Evolutionary conservation across 208 protist genomes (phyloP), one percentile per base, ranked within the genome.

Genomic region (Leishmania arabica): DNA sequence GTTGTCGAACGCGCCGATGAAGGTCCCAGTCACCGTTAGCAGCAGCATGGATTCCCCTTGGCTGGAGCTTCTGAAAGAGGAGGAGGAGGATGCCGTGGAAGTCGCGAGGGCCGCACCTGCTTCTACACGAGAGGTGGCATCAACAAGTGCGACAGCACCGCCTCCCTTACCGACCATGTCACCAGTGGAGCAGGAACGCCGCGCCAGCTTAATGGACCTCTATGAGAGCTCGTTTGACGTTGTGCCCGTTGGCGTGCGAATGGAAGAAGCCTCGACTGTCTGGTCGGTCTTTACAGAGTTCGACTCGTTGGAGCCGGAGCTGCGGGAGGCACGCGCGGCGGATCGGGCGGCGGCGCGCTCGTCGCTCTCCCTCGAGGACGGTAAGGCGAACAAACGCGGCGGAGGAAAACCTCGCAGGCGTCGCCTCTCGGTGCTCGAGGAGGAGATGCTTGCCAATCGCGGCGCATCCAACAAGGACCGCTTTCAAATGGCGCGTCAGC

Each of bases 171-270:
- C 76, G 31, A 19, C n/a, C 9, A 27, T 53, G 31, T 37, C 37
- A 17, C 34, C 49, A 8, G 74, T 24, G 8, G 78, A 75, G 24
- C 70, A 81, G 76, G 81, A 82, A 62, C 69, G 45, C 13, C 66
- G 74, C 21, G 78, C 58, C 27, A 45, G 13, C 17, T 83, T 95
- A 5, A 96, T 95, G 94, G 80, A 91, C 74, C 83, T 91, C 2
- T 97, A 97, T 86, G 89, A 91, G 34, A 89, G 85, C 7, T 90
- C 92, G 0, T 89, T 92, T 68, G 92, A 93, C 56, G 86, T 96
- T 51, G 87, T 93, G 0, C 94, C 94, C 0, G 86, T 95, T 9
- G 92, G 90, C 0, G 90, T 89, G 54, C 82, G 87, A 19, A 94
- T 96, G 92, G 60, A 86, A 53, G 78, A 88, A 45, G 94, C 94